Evolutionary conservation across 140 eudicot genomes (phyloP), one percentile per base, ranked within the genome.

Genomic region (Stevia rebaudiana): DNA sequence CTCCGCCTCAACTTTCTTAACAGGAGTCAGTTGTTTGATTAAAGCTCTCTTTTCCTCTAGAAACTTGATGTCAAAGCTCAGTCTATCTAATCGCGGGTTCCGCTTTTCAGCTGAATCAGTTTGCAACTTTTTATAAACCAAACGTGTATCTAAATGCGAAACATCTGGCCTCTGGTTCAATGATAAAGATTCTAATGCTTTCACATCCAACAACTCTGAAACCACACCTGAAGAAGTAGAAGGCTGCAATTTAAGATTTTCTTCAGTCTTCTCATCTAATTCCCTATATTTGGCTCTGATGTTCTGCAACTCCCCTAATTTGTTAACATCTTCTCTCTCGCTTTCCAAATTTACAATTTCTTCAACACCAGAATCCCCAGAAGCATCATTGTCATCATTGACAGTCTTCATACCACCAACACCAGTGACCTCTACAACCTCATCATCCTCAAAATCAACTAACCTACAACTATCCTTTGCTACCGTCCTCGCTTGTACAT

Each of bases 311-410:
- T 59, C 83, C 62, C 71, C 49, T 48, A 60, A 36, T 46, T 48
- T 48, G 49, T 22, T 36, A 17, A 37, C 25, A 42, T 71, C 69
- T 63, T 71, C 66, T 23, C 13, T 37, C 36, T 57, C 78, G 63
- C 30, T 66, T 39, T 60, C 90, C 64, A 61, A 52, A 25, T 64
- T 53, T 6, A 71, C 85, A 76, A 82, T 71, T 18, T 76, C 89
- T 68, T 79, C 78, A 4, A 77, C 44, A 74, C 80, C 73, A 1
- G 80, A 81, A 69, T 69, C 82, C 41, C 68, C 79, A 1, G 43
- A 60, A 31, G 53, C 61, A 46, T 28, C 78, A 28, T 66, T 54
- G 24, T 31, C 63, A 16, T 56, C 25, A 56, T 54, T 36, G 1
- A 54, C 41, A 33, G 35, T 7, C 16, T 61, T 31, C 23, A 12